Percentiles rank a stretch among this genome's conserved stretches.
Evolutionary conservation across 2,329 filamentous ascomycete species (phyloP).

Genomic region (Colletotrichum echinochloae): DNA sequence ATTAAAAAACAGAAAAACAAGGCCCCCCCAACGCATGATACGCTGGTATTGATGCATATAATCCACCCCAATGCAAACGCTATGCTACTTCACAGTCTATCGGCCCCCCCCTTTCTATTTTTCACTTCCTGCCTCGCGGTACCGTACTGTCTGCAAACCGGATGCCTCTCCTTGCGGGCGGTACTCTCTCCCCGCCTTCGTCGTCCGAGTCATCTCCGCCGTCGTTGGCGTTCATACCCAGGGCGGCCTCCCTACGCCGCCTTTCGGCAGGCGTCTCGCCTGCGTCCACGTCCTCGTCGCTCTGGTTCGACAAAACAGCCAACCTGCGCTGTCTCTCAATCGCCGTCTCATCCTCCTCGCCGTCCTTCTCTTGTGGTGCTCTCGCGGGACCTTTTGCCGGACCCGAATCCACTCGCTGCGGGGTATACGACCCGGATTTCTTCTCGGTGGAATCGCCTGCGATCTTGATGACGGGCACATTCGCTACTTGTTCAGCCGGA

Average conservation of each 20-base stretch:
- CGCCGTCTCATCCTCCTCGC: slow-evolving; percentile 69
- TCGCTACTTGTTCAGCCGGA: slow-evolving; percentile 10
- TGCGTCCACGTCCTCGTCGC: slow-evolving; percentile 55
- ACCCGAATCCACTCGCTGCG: slow-evolving; percentile 17
- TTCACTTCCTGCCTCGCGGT: slow-evolving; percentile 41
- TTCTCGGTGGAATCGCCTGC: slow-evolving; percentile 23
- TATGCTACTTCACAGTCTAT: slow-evolving; percentile 32
- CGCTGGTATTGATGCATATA: slow-evolving; percentile 37
- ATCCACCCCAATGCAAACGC: slow-evolving; percentile 33
- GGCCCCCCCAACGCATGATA: slow-evolving; percentile 6
- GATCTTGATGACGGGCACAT: slow-evolving; percentile 28
- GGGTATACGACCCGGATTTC: slow-evolving; percentile 16
- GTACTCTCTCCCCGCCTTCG: slow-evolving; percentile 66
- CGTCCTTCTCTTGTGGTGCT: slow-evolving; percentile 35
- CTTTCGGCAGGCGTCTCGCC: slow-evolving; percentile 81
- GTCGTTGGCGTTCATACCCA: slow-evolving; percentile 66
- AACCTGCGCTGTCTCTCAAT: slow-evolving; percentile 77
- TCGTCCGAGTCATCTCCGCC: slow-evolving; percentile 67
- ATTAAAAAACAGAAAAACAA: neutral
- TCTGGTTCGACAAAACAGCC: slow-evolving; percentile 60
- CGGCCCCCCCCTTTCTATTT: slow-evolving; percentile 22
- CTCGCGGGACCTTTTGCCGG: neutral
- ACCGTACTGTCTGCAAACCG: slow-evolving; percentile 67
- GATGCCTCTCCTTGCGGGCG: slow-evolving; percentile 66
- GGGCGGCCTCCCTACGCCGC: slow-evolving; percentile 77